Percentiles rank a stretch among this genome's conserved stretches.
phyloP scores from a whole-genome alignment of 2,329 filamentous ascomycete genomes.

The Acrodontium crateriforme region DNA sequence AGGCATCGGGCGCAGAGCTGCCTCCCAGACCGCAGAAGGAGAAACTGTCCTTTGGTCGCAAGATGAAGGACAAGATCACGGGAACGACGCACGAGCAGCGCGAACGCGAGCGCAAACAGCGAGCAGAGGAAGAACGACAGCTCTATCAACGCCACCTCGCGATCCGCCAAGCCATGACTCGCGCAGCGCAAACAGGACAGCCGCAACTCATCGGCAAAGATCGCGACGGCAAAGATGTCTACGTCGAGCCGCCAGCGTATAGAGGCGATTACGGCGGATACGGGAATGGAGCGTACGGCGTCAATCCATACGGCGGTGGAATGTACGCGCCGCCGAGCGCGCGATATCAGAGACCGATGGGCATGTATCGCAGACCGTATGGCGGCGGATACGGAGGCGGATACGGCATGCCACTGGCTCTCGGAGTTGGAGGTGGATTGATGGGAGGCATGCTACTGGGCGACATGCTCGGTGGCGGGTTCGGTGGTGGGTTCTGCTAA shows the following conservation, averaged over 20 bases:
- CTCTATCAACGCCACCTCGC: conserved; percentile 40
- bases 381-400: conserved; percentile 23
- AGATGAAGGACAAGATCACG: conserved; percentile 47
- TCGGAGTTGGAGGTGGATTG: conserved; percentile 34
- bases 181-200: conserved; percentile 39
- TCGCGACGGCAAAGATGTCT: conserved; percentile 40
- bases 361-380: conserved; percentile 33
- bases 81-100: conserved; percentile 43
- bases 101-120: conserved; percentile 29
- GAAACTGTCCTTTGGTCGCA: conserved; percentile 34
- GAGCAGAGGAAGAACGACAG: conserved; percentile 37
- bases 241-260: conserved; percentile 37
- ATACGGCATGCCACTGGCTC: conserved; percentile 32
- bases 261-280: conserved; percentile 11
- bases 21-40: conserved; percentile 14
- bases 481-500: too few species aligned
- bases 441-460: conserved; percentile 29
- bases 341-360: conserved; percentile 35
- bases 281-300: conserved; percentile 20
- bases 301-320: conserved; percentile 22
- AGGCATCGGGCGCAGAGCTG: conserved; percentile 6
- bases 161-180: conserved; percentile 37
- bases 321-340: conserved; percentile 35
- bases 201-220: conserved; percentile 44
- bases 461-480: conserved; percentile 1